phyloP scores from a whole-genome alignment of 176 grass and related monocot species.

The Coix lacrymajobi region DNA sequence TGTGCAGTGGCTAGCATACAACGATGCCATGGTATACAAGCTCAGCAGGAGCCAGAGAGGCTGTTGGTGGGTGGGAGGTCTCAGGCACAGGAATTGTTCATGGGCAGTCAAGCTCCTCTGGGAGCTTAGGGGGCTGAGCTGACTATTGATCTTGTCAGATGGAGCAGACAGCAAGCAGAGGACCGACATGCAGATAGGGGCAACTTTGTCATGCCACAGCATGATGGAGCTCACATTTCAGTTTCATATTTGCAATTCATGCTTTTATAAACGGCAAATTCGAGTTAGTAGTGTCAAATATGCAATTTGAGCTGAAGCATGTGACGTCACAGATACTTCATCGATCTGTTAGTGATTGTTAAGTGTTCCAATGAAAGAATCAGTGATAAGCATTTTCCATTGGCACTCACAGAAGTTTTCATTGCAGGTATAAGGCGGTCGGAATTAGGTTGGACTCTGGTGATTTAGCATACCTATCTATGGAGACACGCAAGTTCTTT shows the following conservation, averaged over 20 bases:
- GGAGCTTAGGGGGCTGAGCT: neutral
- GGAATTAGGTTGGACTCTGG: conserved; percentile 96
- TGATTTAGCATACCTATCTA: conserved; percentile 84
- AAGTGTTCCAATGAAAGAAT: neutral
- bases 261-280: neutral
- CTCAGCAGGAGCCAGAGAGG: neutral
- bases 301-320: neutral
- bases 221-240: neutral
- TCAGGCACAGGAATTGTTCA: neutral
- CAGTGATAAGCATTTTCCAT: neutral
- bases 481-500: conserved; percentile 70
- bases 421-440: conserved; percentile 73
- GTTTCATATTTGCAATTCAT: neutral
- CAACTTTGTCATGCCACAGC: neutral
- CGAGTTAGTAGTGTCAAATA: neutral
- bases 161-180: neutral
- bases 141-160: neutral
- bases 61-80: neutral
- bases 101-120: neutral
- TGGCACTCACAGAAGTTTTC: neutral
- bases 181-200: neutral
- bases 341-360: neutral
- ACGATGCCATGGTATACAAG: neutral
- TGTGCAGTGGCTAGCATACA: neutral
- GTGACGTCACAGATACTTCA: neutral